Evolutionary conservation across 176 grass and related monocot species (phyloP).

Genomic region (Eremochloa ophiuroides): DNA sequence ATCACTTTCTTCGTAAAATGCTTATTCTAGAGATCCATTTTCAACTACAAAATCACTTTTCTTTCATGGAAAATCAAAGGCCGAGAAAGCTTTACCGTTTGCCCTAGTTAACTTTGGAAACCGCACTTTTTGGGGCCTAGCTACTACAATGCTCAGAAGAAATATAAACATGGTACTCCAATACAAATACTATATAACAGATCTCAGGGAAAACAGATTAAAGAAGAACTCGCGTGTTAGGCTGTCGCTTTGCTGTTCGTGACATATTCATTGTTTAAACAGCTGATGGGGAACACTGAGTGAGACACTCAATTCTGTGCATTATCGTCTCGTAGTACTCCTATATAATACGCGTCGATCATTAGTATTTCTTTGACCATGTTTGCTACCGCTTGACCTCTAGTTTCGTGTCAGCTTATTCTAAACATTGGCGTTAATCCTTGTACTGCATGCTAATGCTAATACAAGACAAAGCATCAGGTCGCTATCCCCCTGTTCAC

Average conservation of each 20-base stretch:
- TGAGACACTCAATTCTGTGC: slow-evolving; percentile 1
- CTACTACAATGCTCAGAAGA: not conserved
- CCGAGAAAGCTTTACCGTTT: not conserved
- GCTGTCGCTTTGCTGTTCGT: slow-evolving; percentile 43
- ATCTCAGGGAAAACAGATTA: not conserved
- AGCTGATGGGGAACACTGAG: slow-evolving; percentile 27
- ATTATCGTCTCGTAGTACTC: not conserved
- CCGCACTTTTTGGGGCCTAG: not conserved
- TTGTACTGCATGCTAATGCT: not conserved
- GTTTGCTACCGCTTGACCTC: slow-evolving; percentile 31
- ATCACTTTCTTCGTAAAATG: not conserved
- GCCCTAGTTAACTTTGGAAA: not conserved
- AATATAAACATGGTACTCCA: not conserved
- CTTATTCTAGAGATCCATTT: not conserved
- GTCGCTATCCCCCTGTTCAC: too few relatives aligned
- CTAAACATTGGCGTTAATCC: not conserved
- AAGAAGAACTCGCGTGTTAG: slow-evolving; percentile 9
- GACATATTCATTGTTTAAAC: slow-evolving; percentile 20
- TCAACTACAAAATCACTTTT: not conserved
- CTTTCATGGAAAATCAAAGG: not conserved
- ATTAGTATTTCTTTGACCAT: slow-evolving; percentile 37
- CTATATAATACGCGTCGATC: not conserved
- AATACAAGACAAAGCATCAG: too few relatives aligned
- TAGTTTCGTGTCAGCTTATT: slow-evolving; percentile 19
- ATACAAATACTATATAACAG: not conserved